Evolutionary conservation across 306 rosid genomes (phyloP).

Genomic region (Trifolium subterraneum): DNA sequence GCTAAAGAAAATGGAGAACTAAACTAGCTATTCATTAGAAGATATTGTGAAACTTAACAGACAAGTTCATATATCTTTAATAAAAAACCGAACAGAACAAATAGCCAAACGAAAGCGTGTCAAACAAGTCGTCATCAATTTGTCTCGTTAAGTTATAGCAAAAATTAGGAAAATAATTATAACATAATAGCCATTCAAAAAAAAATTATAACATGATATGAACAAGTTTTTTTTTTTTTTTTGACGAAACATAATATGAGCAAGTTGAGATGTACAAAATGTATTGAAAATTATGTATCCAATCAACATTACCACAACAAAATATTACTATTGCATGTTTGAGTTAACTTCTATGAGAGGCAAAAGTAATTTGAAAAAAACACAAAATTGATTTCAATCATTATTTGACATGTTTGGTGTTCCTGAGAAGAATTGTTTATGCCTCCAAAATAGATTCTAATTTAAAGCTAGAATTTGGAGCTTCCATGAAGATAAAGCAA

Average conservation of each 20-base stretch:
- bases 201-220: background rate
- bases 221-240: background rate
- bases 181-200: too few species aligned
- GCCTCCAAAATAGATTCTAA: too few species aligned
- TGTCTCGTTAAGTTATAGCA: conserved; percentile 7
- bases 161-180: conserved; percentile 23
- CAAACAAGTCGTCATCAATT: conserved; percentile 30
- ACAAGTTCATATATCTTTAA: conserved; percentile 7
- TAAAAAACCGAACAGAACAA: conserved; percentile 5
- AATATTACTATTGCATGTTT: background rate
- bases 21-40: conserved; percentile 9
- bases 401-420: too few species aligned
- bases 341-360: background rate
- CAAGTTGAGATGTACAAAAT: conserved; percentile 1
- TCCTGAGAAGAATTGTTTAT: too few species aligned
- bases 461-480: too few species aligned
- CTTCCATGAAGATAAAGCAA: too few species aligned
- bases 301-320: conserved; percentile 26
- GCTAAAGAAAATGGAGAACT: conserved; percentile 21
- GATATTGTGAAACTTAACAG: conserved; percentile 3
- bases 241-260: background rate
- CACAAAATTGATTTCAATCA: too few species aligned
- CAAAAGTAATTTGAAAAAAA: background rate
- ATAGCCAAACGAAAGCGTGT: conserved; percentile 17
- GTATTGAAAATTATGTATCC: conserved; percentile 3